Percentiles rank a stretch among this genome's conserved stretches.
phyloP scores from a whole-genome alignment of 148 eudicot genomes.

The Selenicereus undatus region DNA sequence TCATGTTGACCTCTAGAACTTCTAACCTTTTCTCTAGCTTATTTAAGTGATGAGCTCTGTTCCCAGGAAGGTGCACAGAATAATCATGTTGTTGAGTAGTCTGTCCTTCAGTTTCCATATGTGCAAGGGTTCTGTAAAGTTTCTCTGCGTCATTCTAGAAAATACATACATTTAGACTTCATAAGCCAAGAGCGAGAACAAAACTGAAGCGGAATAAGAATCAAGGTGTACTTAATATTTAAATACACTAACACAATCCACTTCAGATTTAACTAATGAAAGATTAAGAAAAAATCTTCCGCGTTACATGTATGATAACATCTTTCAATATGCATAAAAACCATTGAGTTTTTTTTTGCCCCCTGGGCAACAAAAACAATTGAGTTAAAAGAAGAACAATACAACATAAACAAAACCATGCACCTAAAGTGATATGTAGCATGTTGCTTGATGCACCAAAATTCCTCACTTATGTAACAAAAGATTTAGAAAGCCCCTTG shows the following conservation, averaged over 20 bases:
- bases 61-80: constrained; percentile 46
- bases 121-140: constrained; percentile 46
- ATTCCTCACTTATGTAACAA: not conserved
- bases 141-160: constrained; percentile 60
- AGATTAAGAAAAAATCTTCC: too few species aligned
- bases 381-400: not conserved
- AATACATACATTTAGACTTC: not conserved
- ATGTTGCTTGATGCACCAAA: not conserved
- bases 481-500: not conserved
- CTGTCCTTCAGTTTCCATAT: constrained; percentile 44
- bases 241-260: not conserved
- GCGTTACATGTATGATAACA: too few species aligned
- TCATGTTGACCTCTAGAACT: constrained; percentile 50
- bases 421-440: not conserved
- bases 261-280: not conserved
- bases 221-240: not conserved
- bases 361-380: too few species aligned
- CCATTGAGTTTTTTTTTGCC: too few species aligned
- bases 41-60: constrained; percentile 45
- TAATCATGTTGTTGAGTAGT: constrained; percentile 36
- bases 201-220: not conserved
- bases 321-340: too few species aligned
- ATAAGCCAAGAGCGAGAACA: not conserved
- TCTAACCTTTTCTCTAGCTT: constrained; percentile 66
- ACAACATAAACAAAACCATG: too few species aligned